phyloP scores from a whole-genome alignment of 768 basidiomycete genomes.

The Termitomyces sp. region DNA sequence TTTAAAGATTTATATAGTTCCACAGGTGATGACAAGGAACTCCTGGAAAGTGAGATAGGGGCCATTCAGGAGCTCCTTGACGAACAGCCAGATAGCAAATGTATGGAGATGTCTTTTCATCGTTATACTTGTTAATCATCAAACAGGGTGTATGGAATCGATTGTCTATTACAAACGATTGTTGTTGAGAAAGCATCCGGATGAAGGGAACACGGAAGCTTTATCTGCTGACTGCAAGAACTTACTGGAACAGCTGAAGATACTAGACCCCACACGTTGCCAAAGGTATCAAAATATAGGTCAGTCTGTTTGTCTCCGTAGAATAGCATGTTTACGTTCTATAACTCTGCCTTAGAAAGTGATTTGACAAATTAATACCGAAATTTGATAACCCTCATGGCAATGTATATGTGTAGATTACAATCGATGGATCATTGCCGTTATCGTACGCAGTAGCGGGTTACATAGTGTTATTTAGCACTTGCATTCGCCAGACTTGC shows the following conservation, averaged over 20 bases:
- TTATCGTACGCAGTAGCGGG: not conserved
- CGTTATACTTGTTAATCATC: slow-evolving; percentile 1
- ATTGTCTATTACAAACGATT: slow-evolving; percentile 78
- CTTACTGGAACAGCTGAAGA: slow-evolving; percentile 44
- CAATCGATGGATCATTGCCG: not conserved
- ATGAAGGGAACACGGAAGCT: slow-evolving; percentile 1
- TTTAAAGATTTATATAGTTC: not conserved
- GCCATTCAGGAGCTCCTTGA: slow-evolving; percentile 80
- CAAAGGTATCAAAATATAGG: slow-evolving; percentile 68
- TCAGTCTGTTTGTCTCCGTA: slow-evolving; percentile 19
- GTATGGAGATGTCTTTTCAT: slow-evolving; percentile 34
- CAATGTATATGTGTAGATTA: not conserved
- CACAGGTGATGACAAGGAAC: slow-evolving; percentile 50
- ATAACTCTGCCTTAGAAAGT: not conserved
- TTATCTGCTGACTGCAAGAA: slow-evolving; percentile 23
- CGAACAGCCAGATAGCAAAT: slow-evolving; percentile 92
- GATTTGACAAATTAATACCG: not conserved
- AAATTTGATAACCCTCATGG: not conserved
- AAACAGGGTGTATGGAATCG: slow-evolving; percentile 90
- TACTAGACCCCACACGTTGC: slow-evolving; percentile 54
- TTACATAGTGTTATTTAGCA: slow-evolving; percentile 47
- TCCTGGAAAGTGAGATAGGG: slow-evolving; percentile 70
- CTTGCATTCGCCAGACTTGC: slow-evolving; percentile 62
- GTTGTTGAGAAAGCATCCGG: slow-evolving; percentile 46
- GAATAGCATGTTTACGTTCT: not conserved